A percentile compares a stretch with the other conserved stretches of the same genome.
Conservation (phyloP, 108 stramenopile genomes). For the Cyclotella choctawhatcheeana region DNA sequence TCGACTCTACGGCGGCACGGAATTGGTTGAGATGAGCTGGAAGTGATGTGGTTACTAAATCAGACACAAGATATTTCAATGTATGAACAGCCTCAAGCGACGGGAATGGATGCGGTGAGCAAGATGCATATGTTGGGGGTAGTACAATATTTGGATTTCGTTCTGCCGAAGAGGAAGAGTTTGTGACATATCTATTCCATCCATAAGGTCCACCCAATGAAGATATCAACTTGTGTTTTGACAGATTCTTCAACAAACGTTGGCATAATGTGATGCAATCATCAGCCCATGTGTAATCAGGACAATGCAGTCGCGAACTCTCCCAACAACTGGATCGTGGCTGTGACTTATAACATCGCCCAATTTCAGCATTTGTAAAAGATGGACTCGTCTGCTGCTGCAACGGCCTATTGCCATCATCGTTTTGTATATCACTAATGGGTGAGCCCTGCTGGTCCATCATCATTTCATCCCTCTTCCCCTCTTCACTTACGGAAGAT, state of each 20-base stretch:
- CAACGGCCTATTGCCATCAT: not conserved
- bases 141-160: constrained; percentile 4
- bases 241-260: constrained; percentile 59
- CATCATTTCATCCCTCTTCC: not conserved
- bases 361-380: constrained; percentile 24
- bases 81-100: constrained; percentile 46
- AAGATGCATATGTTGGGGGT: constrained; percentile 40
- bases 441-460: not conserved
- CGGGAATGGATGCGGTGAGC: constrained; percentile 47
- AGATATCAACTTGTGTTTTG: constrained; percentile 68
- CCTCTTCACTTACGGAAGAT: constrained; percentile 1
- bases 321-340: constrained; percentile 86
- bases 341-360: constrained; percentile 53
- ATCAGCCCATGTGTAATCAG: constrained; percentile 89
- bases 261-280: constrained; percentile 70
- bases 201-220: constrained; percentile 36
- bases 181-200: constrained; percentile 37
- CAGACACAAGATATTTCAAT: constrained; percentile 41
- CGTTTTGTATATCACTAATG: not conserved
- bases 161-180: not conserved
- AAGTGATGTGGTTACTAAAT: constrained; percentile 37
- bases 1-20: constrained; percentile 73
- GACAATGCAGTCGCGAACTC: constrained; percentile 77
- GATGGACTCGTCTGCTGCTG: constrained; percentile 8
- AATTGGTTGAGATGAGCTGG: constrained; percentile 80